Base-by-base conservation (phyloP, 108 stramenopile genomes). In the Bacterosira constricta region DNA sequence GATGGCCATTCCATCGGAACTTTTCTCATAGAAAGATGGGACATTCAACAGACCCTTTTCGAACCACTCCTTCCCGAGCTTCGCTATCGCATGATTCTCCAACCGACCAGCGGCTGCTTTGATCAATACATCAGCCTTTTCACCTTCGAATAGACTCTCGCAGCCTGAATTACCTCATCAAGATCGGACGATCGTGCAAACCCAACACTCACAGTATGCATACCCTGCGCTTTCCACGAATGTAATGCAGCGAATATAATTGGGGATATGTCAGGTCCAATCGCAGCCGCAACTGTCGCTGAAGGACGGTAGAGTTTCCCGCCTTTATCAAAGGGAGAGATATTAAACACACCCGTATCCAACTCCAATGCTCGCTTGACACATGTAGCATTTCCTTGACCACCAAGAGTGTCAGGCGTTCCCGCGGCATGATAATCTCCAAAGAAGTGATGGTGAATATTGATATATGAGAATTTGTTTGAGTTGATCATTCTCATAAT, bases 341-440 rank as follows among this genome's bases (percentile, higher is more conserved):
- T 94, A 25, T 84, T 66, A 51, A 94, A 92, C 11, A 92, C 86
- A 21, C 92, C 92, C 92, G 90, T 93, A 63, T 91, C 90, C 61
- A 83, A 52, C 66, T 86, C 81, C 23, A 82, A 58, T 25, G 89
- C 89, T 36, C 79, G 59, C 39, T 80, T 70, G 37, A 88, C 75
- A 37, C 51, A 60, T 26, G 61, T 69, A 21, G 23, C 47, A 60
- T 88, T 90, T 4, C 89, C 89, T 32, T 81, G 78, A 4, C 86
- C 89, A 49, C 82, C 84, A 41, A 57, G 25, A 20, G 69, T 69
- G 54, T 84, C 69, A 6, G 78, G 55, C 10, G 85, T 85, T 27
- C 85, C 86, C 39, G 50, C 82, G 25, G 81, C 87, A 59, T 88
- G 87, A 70, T 92, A 92, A 31, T 76, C 77, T 17, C 88, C 88